Base-by-base conservation (phyloP, 257 asterid species). In the Lycium ferocissimum region DNA sequence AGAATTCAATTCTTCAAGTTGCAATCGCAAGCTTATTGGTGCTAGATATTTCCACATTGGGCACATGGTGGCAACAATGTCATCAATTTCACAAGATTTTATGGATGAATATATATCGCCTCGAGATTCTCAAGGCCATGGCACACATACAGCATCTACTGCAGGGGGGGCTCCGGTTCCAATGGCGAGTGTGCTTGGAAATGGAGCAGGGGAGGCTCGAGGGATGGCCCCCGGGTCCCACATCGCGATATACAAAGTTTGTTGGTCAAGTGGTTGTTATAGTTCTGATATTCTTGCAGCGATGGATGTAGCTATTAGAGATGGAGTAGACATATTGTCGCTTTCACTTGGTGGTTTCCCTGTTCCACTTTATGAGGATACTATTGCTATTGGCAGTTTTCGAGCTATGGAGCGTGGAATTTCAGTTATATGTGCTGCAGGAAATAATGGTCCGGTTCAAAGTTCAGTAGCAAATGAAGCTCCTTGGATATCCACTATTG, bases 41-140 rank as follows among this genome's bases (percentile, higher is more conserved):
- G 99, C 98, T 20, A 90, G 98, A 61, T 93, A 86, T 73, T 94
- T 94, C 86, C 92, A 92, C 82, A 94, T 90, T 85, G 98, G 98
- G 62, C 98, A 96, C 86, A 91, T 88, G 20, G 91, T 89, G 80
- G 95, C 98, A 37, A 89, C 98, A 6, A 65, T 54, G 85, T 33
- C 89, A 37, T 76, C 91, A 0, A 84, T 93, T 0, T 87, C 94
- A 0, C 65, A 12, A 26, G 65, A 87, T 22, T 26, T 78, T 2
- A 85, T 87, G 62, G 84, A 62, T 20, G 84, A 81, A 40, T 81
- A 81, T 66, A 11, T 63, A 1, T 93, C 97, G 10, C 91, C 95
- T 4, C 83, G 92, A 67, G 94, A 93, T 88, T 43, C 91, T 1
- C 88, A 87, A 84, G 96, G 96, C 3, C 96, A 92, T 47, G 96